Evolutionary conservation across 331 rosid genomes (phyloP), one percentile per base, ranked within the genome.

Genomic region (Acacia pycnantha): DNA sequence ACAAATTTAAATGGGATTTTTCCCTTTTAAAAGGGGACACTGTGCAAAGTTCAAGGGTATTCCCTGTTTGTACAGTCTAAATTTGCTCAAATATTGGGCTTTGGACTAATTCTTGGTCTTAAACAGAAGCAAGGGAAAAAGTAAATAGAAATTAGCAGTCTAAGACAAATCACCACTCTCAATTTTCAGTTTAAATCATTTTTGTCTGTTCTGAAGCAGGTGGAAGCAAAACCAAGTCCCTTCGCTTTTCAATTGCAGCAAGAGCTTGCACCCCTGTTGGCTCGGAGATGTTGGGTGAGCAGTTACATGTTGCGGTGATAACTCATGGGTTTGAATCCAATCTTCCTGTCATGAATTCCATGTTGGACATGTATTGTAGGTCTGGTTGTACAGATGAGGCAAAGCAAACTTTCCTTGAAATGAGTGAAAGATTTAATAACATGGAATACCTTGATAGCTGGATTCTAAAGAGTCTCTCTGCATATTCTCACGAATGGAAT

Each of bases 291-390:
- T 82, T 78, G 79, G 97, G 98, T 70, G 89, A 85, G 83, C 94
- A 88, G 84, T 81, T 94, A 77, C 98, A 94, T 82, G 92, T 90
- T 79, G 90, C 93, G 37, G 87, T 88, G 64, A 84, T 90, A 82
- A 88, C 86, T 80, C 83, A 87, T 59, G 96, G 93, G 66, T 90
- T 91, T 62, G 85, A 82, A 56, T 84, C 85, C 73, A 82, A 88
- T 77, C 90, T 88, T 56, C 62, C 62, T 8, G 14, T 56, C 27
- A 56, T 56, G 62, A 56, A 56, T 21, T 56, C 62, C 62, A 77
- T 92, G 80, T 84, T 92, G 53, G 97, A 88, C 85, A 91, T 94
- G 97, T 92, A 94, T 89, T 91, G 92, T 91, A 88, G 90, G 86
- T 91, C 89, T 80, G 84, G 85, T 76, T 81, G 68, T 86, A 80